Evolutionary conservation across 139 green algal genomes (phyloP).

Genomic region (Parachlorella kessleri): DNA sequence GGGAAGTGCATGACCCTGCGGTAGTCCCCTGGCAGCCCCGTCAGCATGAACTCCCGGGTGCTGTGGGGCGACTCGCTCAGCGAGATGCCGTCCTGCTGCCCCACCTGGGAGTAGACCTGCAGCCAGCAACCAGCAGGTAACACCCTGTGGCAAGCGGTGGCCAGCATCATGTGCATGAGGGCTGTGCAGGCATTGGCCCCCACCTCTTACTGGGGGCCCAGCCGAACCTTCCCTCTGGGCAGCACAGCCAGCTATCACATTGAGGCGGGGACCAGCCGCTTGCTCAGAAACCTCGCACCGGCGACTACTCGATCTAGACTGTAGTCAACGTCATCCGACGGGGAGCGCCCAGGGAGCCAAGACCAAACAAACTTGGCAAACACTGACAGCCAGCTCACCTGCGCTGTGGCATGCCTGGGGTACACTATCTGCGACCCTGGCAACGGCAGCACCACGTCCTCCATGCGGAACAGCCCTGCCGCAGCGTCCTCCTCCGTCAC

Average conservation of each 20-base stretch:
- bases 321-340: too few relatives aligned
- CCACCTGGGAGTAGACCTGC: conserved; percentile 54
- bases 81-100: conserved; percentile 39
- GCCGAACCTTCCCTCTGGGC: too few relatives aligned
- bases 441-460: conserved; percentile 91
- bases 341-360: too few relatives aligned
- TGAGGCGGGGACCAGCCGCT: background rate
- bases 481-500: conserved; percentile 80
- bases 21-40: conserved; percentile 70
- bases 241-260: too few relatives aligned
- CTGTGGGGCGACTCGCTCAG: conserved; percentile 35
- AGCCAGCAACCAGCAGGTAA: too few relatives aligned
- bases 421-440: conserved; percentile 63
- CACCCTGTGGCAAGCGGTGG: too few relatives aligned
- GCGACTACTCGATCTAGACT: too few relatives aligned
- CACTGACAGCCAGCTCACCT: conserved; percentile 21
- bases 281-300: too few relatives aligned
- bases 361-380: background rate
- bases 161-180: too few relatives aligned
- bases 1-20: conserved; percentile 66
- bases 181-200: too few relatives aligned
- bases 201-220: too few relatives aligned
- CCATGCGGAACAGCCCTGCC: conserved; percentile 52
- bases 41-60: conserved; percentile 56
- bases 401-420: conserved; percentile 46